These are phyloP conservation scores for Loxodes magnus DNA, from an alignment of 73 alveolate genomes.

Conservation along the genomic window DNA sequence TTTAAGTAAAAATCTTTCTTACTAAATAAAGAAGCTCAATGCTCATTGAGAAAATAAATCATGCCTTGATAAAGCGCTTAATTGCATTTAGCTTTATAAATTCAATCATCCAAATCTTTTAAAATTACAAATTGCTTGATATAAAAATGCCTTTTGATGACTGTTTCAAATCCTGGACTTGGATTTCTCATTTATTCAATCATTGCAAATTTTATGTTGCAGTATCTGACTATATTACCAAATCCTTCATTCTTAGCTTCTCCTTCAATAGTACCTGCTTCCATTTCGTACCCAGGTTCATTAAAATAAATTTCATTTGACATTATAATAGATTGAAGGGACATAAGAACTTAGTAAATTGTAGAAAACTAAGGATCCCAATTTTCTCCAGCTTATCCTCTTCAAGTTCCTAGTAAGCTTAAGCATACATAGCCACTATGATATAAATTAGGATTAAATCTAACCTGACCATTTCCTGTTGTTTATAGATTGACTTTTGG, in stretches of 20 bases:
- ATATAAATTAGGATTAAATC: slow-evolving; percentile 95
- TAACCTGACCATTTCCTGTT: slow-evolving; percentile 79
- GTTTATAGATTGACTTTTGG: slow-evolving; percentile 88
- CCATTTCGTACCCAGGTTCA: slow-evolving; percentile 98
- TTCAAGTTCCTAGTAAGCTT: slow-evolving; percentile 89
- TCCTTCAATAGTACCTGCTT: slow-evolving; percentile 83
- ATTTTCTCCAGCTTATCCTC: slow-evolving; percentile 94
- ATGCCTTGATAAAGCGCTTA: too few relatives aligned
- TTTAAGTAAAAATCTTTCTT: too few relatives aligned
- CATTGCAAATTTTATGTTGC: slow-evolving; percentile 92
- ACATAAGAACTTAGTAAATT: slow-evolving; percentile 84
- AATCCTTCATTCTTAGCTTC: slow-evolving; percentile 94
- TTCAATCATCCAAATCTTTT: slow-evolving; percentile 79
- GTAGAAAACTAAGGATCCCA: slow-evolving; percentile 95
- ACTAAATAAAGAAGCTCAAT: too few relatives aligned
- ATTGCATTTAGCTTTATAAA: slow-evolving; percentile 74
- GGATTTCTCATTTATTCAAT: slow-evolving; percentile 85
- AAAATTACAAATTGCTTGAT: slow-evolving; percentile 79
- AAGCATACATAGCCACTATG: slow-evolving; percentile 94
- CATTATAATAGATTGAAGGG: slow-evolving; percentile 91
- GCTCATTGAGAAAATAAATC: too few relatives aligned
- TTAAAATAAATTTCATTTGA: slow-evolving; percentile 89
- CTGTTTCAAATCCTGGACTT: slow-evolving; percentile 83
- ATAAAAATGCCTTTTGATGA: slow-evolving; percentile 81
- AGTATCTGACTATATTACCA: slow-evolving; percentile 86